Evolutionary conservation across 805 yeast genomes (phyloP).

Genomic region (Suhomyces tanzawaensis): DNA sequence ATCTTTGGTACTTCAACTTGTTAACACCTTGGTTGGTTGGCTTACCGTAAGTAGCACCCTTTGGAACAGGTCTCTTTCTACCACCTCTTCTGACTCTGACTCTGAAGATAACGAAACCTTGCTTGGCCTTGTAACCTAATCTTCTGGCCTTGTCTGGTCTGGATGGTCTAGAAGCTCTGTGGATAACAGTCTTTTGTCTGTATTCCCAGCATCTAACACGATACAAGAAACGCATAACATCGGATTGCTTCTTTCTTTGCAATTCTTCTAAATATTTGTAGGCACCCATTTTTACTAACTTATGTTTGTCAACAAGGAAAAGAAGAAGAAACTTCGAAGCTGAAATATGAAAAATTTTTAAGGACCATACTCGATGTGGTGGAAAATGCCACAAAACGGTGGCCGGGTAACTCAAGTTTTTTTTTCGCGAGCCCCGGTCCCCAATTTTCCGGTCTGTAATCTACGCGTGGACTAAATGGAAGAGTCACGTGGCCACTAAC

Average conservation of each 20-base stretch:
- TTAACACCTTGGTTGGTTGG: constrained; percentile 99
- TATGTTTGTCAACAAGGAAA: constrained; percentile 10
- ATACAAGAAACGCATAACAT: constrained; percentile 96
- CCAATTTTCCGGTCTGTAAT: not conserved
- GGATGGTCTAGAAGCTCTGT: constrained; percentile 98
- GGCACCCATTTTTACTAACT: constrained; percentile 81
- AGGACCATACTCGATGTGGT: not conserved
- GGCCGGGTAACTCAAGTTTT: constrained; percentile 4
- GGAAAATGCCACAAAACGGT: not conserved
- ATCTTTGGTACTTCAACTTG: constrained; percentile 99
- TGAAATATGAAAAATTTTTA: constrained; percentile 6
- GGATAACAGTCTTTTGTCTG: constrained; percentile 98
- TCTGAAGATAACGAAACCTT: constrained; percentile 98
- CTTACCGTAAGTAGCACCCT: constrained; percentile 99
- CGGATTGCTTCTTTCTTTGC: constrained; percentile 99
- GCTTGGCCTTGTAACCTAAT: constrained; percentile 99
- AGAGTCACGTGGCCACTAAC: not conserved
- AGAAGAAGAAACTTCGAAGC: constrained; percentile 3
- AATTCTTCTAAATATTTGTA: constrained; percentile 99
- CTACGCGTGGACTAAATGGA: not conserved
- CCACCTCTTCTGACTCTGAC: constrained; percentile 99
- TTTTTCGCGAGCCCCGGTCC: constrained; percentile 1
- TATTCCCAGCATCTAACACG: constrained; percentile 99
- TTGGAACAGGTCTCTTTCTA: constrained; percentile 99
- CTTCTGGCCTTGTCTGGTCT: constrained; percentile 99